These are phyloP conservation scores for Aspergillus sp. DNA, from an alignment of 2,329 filamentous ascomycete genomes.

Conservation along the genomic window DNA sequence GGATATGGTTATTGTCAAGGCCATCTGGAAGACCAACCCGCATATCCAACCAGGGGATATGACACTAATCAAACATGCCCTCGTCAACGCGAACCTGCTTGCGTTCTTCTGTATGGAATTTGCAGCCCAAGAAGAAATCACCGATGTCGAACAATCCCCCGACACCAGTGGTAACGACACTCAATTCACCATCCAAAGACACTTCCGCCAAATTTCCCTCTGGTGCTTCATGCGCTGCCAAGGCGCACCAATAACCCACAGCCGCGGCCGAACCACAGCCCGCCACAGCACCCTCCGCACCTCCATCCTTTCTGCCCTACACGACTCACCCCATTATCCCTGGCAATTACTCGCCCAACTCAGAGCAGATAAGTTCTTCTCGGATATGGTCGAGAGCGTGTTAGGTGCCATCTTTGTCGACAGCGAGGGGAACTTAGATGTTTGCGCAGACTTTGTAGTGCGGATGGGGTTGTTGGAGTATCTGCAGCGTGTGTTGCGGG, in stretches of 20 bases:
- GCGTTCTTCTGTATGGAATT: slow-evolving; percentile 63
- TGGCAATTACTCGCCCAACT: slow-evolving; percentile 65
- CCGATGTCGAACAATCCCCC: slow-evolving; percentile 3
- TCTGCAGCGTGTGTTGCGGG: slow-evolving; percentile 52
- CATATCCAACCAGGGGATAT: slow-evolving; percentile 52
- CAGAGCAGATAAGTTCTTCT: slow-evolving; percentile 66
- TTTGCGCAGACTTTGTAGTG: slow-evolving; percentile 54
- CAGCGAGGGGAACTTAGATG: slow-evolving; percentile 51
- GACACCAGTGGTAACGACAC: background rate
- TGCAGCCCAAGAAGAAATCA: slow-evolving; percentile 10
- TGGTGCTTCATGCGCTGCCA: slow-evolving; percentile 59
- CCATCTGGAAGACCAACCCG: slow-evolving; percentile 26
- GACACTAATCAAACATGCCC: slow-evolving; percentile 65
- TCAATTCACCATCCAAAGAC: slow-evolving; percentile 18
- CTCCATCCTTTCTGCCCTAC: slow-evolving; percentile 45
- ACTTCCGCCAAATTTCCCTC: slow-evolving; percentile 40
- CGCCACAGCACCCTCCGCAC: slow-evolving; percentile 40
- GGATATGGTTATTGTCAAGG: slow-evolving; percentile 61
- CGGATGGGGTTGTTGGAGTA: slow-evolving; percentile 57
- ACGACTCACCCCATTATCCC: slow-evolving; percentile 53
- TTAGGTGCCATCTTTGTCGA: slow-evolving; percentile 82
- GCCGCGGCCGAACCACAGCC: slow-evolving; percentile 30
- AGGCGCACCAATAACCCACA: slow-evolving; percentile 5
- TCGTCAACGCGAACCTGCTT: slow-evolving; percentile 74
- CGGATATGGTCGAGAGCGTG: slow-evolving; percentile 72